Evolutionary conservation across 129 eudicot genomes (phyloP).

Genomic region (Centella asiatica): DNA sequence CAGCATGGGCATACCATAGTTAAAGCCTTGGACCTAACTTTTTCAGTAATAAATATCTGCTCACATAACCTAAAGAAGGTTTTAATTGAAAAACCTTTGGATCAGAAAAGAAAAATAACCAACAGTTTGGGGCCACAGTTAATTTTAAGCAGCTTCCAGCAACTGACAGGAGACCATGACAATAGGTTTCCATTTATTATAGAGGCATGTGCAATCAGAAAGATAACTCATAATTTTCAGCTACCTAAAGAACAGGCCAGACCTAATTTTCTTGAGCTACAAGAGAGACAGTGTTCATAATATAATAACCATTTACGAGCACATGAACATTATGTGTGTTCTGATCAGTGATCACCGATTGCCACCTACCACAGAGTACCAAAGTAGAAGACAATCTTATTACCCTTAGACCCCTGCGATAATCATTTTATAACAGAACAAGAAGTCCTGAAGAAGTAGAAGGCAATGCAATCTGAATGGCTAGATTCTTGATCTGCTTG

Average conservation of each 20-base stretch:
- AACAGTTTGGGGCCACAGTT: conserved; percentile 8
- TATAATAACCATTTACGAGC: too few relatives aligned
- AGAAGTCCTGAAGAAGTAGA: too few relatives aligned
- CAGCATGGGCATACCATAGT: conserved; percentile 12
- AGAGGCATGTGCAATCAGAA: not conserved
- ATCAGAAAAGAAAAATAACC: conserved; percentile 3
- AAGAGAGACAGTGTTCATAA: too few relatives aligned
- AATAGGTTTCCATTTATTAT: conserved; percentile 10
- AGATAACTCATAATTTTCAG: conserved; percentile 1
- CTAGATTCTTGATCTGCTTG: too few relatives aligned
- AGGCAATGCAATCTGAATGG: too few relatives aligned
- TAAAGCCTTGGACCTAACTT: conserved; percentile 21
- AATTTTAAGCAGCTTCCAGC: conserved; percentile 3
- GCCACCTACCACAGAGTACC: not conserved
- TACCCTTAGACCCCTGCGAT: too few relatives aligned
- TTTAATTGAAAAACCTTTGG: not conserved
- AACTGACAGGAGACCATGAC: not conserved
- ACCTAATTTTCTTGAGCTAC: not conserved
- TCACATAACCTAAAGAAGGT: not conserved
- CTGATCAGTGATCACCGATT: not conserved
- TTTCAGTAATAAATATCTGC: not conserved
- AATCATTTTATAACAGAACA: too few relatives aligned
- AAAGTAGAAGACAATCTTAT: not conserved
- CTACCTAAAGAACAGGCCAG: conserved; percentile 12
- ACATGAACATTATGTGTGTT: not conserved